These are phyloP conservation scores for Sporisorium reilianum DNA, from an alignment of 1,284 basidiomycete species.

Conservation along the genomic window DNA sequence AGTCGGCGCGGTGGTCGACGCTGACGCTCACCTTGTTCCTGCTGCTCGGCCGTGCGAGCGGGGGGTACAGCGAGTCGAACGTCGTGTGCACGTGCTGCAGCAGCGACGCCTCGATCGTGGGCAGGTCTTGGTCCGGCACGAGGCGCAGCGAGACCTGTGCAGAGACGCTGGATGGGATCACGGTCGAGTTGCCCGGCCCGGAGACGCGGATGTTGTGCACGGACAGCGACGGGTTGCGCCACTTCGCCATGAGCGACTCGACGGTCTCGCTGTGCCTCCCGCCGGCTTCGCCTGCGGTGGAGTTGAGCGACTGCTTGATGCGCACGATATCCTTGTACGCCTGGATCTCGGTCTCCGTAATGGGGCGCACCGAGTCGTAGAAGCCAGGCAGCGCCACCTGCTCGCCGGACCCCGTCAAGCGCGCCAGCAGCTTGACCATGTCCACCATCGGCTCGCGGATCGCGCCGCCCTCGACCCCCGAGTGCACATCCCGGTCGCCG, in stretches of 20 bases:
- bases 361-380: slow-evolving; percentile 74
- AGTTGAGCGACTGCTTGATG: slow-evolving; percentile 37
- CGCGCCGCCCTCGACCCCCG: slow-evolving; percentile 91
- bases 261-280: slow-evolving; percentile 24
- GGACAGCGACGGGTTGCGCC: slow-evolving; percentile 60
- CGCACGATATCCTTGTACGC: slow-evolving; percentile 67
- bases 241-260: slow-evolving; percentile 57
- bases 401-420: slow-evolving; percentile 74
- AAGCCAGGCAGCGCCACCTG: slow-evolving; percentile 83
- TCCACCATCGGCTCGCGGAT: slow-evolving; percentile 90
- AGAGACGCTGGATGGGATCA: slow-evolving; percentile 59
- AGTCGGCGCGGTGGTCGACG: slow-evolving; percentile 87
- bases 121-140: slow-evolving; percentile 90
- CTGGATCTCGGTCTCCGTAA: slow-evolving; percentile 52
- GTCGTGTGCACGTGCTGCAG: slow-evolving; percentile 75
- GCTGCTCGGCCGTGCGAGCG: slow-evolving; percentile 2
- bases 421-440: slow-evolving; percentile 83
- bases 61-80: slow-evolving; percentile 74
- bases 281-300: background rate
- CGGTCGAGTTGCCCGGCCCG: slow-evolving; percentile 57
- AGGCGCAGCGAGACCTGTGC: slow-evolving; percentile 76
- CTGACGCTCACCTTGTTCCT: slow-evolving; percentile 71
- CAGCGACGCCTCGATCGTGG: slow-evolving; percentile 77
- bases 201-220: slow-evolving; percentile 59
- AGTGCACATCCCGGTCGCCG: slow-evolving; percentile 80